Percentiles rank a stretch among this genome's conserved stretches.
These are phyloP conservation scores for Persicaria tinctoria DNA, from an alignment of 148 eudicot species.

Conservation along the genomic window DNA sequence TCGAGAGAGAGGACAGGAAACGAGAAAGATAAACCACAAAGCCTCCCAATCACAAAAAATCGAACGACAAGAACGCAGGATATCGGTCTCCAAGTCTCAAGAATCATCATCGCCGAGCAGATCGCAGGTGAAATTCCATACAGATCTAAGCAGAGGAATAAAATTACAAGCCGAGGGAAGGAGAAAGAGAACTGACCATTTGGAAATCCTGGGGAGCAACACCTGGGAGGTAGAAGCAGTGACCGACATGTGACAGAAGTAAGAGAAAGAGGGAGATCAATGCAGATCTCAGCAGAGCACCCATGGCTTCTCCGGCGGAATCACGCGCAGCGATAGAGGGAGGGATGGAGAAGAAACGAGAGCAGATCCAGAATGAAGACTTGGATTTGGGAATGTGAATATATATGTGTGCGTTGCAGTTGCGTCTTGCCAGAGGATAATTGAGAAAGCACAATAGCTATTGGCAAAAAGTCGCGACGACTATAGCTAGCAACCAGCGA, in stretches of 20 bases:
- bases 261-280: slow-evolving; percentile 15
- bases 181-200: slow-evolving; percentile 17
- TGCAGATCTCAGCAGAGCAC: slow-evolving; percentile 18
- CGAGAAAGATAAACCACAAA: slow-evolving; percentile 27
- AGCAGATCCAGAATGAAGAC: no score
- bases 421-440: no score
- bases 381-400: no score
- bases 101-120: neutral
- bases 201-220: slow-evolving; percentile 47
- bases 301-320: slow-evolving; percentile 20
- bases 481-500: no score
- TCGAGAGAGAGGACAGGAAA: slow-evolving; percentile 26
- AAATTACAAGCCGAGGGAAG: neutral
- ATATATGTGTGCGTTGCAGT: no score
- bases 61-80: neutral
- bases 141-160: neutral
- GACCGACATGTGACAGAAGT: slow-evolving; percentile 21
- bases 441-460: no score
- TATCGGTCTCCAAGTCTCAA: neutral
- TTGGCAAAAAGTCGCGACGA: no score
- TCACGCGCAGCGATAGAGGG: neutral
- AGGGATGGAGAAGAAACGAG: no score
- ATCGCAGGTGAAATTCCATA: neutral
- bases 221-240: slow-evolving; percentile 41
- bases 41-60: neutral